phyloP scores from a whole-genome alignment of 345 rosid genomes.

The Anacardium occidentale region DNA sequence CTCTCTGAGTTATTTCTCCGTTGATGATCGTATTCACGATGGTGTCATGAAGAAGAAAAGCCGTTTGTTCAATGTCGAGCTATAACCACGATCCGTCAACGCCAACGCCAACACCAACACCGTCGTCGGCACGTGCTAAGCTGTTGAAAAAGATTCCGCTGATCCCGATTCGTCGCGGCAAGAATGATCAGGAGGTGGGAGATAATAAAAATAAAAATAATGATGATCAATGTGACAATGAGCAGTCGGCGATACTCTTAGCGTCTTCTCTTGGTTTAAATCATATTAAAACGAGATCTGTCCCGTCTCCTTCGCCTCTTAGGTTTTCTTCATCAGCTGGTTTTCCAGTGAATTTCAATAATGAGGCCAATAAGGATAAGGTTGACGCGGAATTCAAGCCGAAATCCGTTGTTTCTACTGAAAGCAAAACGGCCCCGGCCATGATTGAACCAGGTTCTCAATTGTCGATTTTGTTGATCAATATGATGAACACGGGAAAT shows the following conservation, averaged over 20 bases:
- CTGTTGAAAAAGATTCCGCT: conserved; percentile 73
- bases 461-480: not conserved
- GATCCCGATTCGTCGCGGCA: conserved; percentile 41
- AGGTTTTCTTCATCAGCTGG: conserved; percentile 47
- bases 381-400: conserved; percentile 14
- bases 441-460: conserved; percentile 7
- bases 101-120: conserved; percentile 9
- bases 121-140: conserved; percentile 35
- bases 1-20: not conserved
- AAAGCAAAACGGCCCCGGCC: not conserved
- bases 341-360: conserved; percentile 22
- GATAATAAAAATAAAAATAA: not conserved
- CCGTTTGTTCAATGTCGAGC: conserved; percentile 32
- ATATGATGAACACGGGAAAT: not conserved
- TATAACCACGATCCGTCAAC: conserved; percentile 26
- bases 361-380: conserved; percentile 24
- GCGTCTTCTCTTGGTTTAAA: conserved; percentile 72
- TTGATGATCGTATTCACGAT: not conserved
- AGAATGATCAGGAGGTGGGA: conserved; percentile 7
- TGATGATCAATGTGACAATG: conserved; percentile 3
- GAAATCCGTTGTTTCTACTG: conserved; percentile 4
- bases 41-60: not conserved
- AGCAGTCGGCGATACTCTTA: conserved; percentile 41
- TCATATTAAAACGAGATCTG: conserved; percentile 71
- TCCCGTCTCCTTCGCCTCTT: conserved; percentile 51